Conservation (phyloP, 495 filamentous ascomycete genomes). For the Durotheca rogersii region DNA sequence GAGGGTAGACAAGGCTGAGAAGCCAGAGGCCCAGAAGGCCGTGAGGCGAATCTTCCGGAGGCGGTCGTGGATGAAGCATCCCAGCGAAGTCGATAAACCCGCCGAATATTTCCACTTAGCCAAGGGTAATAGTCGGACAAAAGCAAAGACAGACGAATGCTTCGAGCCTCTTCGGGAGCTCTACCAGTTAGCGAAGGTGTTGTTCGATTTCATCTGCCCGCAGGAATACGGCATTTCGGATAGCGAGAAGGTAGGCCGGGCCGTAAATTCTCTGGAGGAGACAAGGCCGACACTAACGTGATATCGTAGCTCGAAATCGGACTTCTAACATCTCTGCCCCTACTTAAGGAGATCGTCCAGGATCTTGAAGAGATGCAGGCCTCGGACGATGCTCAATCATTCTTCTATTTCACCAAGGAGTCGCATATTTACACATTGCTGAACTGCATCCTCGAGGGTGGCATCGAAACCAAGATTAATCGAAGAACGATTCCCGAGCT, state of each 20-base stretch:
- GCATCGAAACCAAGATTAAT: slow-evolving; percentile 86
- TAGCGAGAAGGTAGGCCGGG: slow-evolving; percentile 67
- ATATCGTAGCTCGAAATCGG: slow-evolving; percentile 76
- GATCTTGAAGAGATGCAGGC: slow-evolving; percentile 98
- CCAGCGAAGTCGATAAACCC: slow-evolving; percentile 45
- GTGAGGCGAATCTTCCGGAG: slow-evolving; percentile 55
- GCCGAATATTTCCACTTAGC: slow-evolving; percentile 87
- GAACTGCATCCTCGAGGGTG: slow-evolving; percentile 96
- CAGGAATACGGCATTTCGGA: slow-evolving; percentile 97
- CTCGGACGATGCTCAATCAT: slow-evolving; percentile 85
- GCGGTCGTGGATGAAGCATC: slow-evolving; percentile 51
- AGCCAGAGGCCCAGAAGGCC: slow-evolving; percentile 38
- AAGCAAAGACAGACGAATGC: slow-evolving; percentile 78
- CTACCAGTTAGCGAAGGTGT: slow-evolving; percentile 86
- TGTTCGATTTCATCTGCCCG: slow-evolving; percentile 97
- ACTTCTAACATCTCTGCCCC: slow-evolving; percentile 84
- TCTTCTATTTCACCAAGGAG: slow-evolving; percentile 99
- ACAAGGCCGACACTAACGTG: slow-evolving; percentile 4
- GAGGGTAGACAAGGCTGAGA: slow-evolving; percentile 23
- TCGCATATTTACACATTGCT: slow-evolving; percentile 97
- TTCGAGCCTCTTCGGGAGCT: slow-evolving; percentile 87
- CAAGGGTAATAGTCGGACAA: slow-evolving; percentile 71
- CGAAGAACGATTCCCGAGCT: slow-evolving; percentile 92
- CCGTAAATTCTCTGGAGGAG: neutral
- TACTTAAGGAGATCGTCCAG: slow-evolving; percentile 92